Evolutionary conservation across 495 filamentous ascomycete species (phyloP), one percentile per base, ranked within the genome.

Genomic region (Cenococcum geophilum): DNA sequence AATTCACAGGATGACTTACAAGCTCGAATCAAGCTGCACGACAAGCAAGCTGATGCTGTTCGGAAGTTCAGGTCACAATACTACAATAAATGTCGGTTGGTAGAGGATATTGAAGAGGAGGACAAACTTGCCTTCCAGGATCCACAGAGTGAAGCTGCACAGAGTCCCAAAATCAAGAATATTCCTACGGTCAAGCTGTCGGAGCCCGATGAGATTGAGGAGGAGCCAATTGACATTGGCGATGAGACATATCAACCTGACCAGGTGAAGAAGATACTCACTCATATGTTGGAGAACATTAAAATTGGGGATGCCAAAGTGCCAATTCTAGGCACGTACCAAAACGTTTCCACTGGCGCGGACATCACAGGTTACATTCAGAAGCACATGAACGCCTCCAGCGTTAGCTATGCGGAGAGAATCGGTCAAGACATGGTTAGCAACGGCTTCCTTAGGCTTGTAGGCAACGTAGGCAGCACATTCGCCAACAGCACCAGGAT

Each of bases 401-500:
- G 82, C 61, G 78, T 99, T 59, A 88, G 86, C 69, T 91, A 96
- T 72, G 89, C 92, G 20, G 93, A 99, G 77, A 80, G 86, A 18
- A 89, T 97, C 55, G 93, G 93, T 8, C 93, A 97, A 74, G 93
- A 99, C 71, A 78, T 99, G 61, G 86, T 97, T 53, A 76, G 82
- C 4, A 82, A 88, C 69, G 93, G 93, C 34, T 95, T 96, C 71
- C 78, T 99, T 58, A 83, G 93, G 40, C 75, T 99, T 66, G 83
- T 99, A 62, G 93, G 93, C 52, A 95, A 89, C 71, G 92, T 99
- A 58, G 93, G 95, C 27, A 97, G 83, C 72, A 89, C 86, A 9
- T 99, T 99, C 69, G 91, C 92, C 61, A 99, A 99, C 75, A 97
- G 91, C 76, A 92, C 92, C 48, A 91, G 87, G 76, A 86, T 97